Base-by-base conservation (phyloP, 805 yeast genomes). In the Yarrowia osloensis region DNA sequence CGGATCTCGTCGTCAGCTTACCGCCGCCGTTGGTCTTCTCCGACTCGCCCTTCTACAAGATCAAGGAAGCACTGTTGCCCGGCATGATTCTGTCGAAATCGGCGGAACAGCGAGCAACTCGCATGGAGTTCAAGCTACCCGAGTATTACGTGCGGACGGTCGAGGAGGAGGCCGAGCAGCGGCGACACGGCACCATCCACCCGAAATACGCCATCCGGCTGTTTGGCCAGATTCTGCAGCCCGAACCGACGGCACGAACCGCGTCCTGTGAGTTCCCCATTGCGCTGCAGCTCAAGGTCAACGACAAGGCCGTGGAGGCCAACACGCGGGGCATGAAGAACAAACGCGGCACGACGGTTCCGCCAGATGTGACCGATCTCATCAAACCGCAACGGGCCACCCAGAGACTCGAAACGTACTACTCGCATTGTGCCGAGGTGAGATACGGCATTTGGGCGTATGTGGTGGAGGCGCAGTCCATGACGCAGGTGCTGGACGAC, bases 301-400 rank as follows among this genome's bases (percentile, higher is more conserved):
- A 94, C 73, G 81, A 81, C 5, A 69, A 70, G 2, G 76, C 74
- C 17, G 73, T 88, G 1, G 82, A 81, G 46, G 86, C 82, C 40
- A 85, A 85, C 68, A 84, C 87, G 1, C 84, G 87, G 67, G 98
- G 98, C 0, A 78, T 92, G 33, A 91, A 91, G 73, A 88, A 88
- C 55, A 84, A 82, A 68, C 83, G 84, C 0, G 97, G 97, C 0
- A 87, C 97, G 0, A 88, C 92, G 1, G 83, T 85, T 69, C 97
- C 98, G 0, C 92, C 91, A 0, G 89, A 93, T 74, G 71, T 94
- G 47, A 89, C 97, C 0, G 80, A 80, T 2, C 78, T 79, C 47
- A 57, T 84, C n/a, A 69, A 74, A 26, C 70, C 70, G 2, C 40
- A 33, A 24, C 21, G 29, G 9, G 21, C 47, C 2, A 17, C 33